These are phyloP conservation scores for Populus hybrid DNA, from an alignment of 441 rosid genomes.

Conservation along the genomic window DNA sequence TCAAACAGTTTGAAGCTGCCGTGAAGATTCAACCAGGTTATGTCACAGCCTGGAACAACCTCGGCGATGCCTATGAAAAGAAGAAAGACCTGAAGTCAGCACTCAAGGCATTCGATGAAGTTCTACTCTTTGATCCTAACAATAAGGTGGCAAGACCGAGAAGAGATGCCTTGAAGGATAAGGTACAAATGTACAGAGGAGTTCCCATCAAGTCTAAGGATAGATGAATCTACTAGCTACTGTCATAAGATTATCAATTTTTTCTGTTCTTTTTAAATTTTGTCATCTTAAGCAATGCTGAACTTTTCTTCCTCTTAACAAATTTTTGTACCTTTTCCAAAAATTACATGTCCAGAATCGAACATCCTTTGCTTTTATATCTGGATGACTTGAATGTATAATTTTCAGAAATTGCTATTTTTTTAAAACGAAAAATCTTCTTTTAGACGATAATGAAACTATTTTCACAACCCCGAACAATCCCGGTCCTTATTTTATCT, in stretches of 20 bases:
- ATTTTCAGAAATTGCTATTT: background rate
- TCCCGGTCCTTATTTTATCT: too few species aligned
- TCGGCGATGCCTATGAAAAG: conserved; percentile 94
- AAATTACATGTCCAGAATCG: too few species aligned
- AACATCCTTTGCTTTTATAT: too few species aligned
- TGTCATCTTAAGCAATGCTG: background rate
- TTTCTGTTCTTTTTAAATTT: too few species aligned
- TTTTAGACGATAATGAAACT: too few species aligned
- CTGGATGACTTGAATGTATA: too few species aligned
- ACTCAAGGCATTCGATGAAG: conserved; percentile 94
- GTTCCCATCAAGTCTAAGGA: conserved; percentile 72
- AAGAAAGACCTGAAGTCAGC: conserved; percentile 71
- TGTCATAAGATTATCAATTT: background rate
- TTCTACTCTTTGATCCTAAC: conserved; percentile 83
- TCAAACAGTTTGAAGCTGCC: conserved; percentile 72
- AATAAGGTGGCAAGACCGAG: conserved; percentile 84
- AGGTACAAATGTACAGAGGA: conserved; percentile 71
- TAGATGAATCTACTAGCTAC: conserved; percentile 33
- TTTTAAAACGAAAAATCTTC: too few species aligned
- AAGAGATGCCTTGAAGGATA: conserved; percentile 68
- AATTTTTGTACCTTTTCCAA: too few species aligned
- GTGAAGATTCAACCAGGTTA: conserved; percentile 92
- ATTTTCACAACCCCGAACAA: too few species aligned
- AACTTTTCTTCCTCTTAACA: too few species aligned
- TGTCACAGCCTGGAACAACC: conserved; percentile 98